phyloP scores from a whole-genome alignment of 2,329 filamentous ascomycete genomes.

The Diaporthe australafricana region DNA sequence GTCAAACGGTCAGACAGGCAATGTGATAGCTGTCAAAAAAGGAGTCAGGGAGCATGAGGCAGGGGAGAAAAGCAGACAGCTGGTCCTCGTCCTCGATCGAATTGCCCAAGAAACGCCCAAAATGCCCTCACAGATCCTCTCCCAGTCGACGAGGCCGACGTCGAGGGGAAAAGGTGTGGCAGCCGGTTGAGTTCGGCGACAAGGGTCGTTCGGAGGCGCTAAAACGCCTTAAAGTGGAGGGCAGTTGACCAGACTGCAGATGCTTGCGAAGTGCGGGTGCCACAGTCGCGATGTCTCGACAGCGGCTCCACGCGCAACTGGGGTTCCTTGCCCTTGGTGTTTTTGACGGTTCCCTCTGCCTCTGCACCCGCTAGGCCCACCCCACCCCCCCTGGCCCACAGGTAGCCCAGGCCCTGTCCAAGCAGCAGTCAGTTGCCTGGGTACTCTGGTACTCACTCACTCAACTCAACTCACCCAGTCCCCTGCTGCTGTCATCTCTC shows the following conservation, averaged over 20 bases:
- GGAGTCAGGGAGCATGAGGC: slow-evolving; percentile 11
- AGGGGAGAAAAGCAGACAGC: slow-evolving; percentile 2
- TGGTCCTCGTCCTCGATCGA: neutral
- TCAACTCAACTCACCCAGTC: neutral
- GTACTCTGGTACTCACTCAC: neutral
- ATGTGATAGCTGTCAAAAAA: slow-evolving; percentile 27
- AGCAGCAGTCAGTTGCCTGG: too few species aligned
- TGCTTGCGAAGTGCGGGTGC: slow-evolving; percentile 25
- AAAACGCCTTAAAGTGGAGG: slow-evolving; percentile 31
- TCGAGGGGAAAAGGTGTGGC: slow-evolving; percentile 34
- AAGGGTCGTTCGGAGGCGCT: slow-evolving; percentile 35
- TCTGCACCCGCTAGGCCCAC: neutral
- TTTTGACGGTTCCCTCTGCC: neutral
- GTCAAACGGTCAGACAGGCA: slow-evolving; percentile 23
- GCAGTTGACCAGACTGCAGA: slow-evolving; percentile 17
- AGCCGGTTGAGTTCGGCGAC: slow-evolving; percentile 22
- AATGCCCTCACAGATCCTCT: neutral
- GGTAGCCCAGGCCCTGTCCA: too few species aligned
- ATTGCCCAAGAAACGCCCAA: too few species aligned
- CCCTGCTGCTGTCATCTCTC: neutral
- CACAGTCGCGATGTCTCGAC: slow-evolving; percentile 25
- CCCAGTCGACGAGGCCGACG: neutral
- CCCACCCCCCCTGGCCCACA: neutral
- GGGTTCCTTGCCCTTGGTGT: slow-evolving; percentile 29
- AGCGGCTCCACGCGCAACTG: slow-evolving; percentile 29